Base-by-base conservation (phyloP, 331 rosid species). In the Arachis monticola region DNA sequence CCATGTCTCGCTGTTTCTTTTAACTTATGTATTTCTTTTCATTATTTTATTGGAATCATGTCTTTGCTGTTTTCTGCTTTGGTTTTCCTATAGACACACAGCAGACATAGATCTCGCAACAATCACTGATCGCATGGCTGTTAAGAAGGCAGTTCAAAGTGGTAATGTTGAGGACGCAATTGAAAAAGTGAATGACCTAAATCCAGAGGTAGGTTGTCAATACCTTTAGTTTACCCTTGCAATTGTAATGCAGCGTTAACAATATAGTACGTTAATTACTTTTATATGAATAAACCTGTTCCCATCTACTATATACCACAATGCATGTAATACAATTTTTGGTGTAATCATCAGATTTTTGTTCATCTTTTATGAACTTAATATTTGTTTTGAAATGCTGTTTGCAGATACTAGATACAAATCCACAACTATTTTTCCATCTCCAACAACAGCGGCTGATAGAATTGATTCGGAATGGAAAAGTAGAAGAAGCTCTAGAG, bases 141-240 rank as follows among this genome's bases (percentile, higher is more conserved):
- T 17, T 17, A 17, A 17, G 22, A 17, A 17, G 22, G 22, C 22
- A 17, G 22, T 17, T 0, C 22, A 17, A 17, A 17, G 22, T 94
- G 99, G 99, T 38, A 90, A 95, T 77, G 96, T 95, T 62, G 99
- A 95, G 87, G 97, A 95, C 68, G 99, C 97, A 12, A 90, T 95
- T 0, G 99, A 95, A 87, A 95, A 92, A 88, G 96, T 95, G 47
- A 95, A 95, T 66, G 97, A 95, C 84, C 85, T 95, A 75, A 90
- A 94, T 81, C 99, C 99, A 0, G 99, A 94, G 97, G 97, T 92
- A 64, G 40, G 13, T 65, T 58, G 48, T 66, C 66, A 44, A 50
- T 51, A 1, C 7, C 14, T 35, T 14, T 48, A 30, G 69, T 56
- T 3, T 55, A 63, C 48, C 66, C 45, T 69, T 48, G 35, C 72